Percentiles rank a stretch among this genome's conserved stretches.
These are phyloP conservation scores for Podospora pseudopauciseta DNA, from an alignment of 495 filamentous ascomycete genomes.

Conservation along the genomic window DNA sequence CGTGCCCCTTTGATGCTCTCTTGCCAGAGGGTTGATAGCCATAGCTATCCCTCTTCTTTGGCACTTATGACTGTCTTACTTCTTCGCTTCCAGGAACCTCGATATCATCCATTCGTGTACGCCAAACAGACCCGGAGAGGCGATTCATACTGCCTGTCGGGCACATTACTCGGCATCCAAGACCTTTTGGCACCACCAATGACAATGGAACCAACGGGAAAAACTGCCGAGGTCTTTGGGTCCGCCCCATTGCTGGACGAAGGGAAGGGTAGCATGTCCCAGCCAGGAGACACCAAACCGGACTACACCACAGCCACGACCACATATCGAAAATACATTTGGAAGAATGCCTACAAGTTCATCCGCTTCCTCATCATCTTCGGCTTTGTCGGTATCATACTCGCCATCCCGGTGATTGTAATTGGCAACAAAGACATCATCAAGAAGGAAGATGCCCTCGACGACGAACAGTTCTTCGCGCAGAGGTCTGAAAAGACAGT, in stretches of 20 bases:
- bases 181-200: background rate
- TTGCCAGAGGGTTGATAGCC: too few relatives aligned
- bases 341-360: conserved; percentile 8
- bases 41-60: too few relatives aligned
- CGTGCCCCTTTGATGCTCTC: too few relatives aligned
- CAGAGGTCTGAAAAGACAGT: conserved; percentile 12
- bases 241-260: conserved; percentile 8
- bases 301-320: conserved; percentile 13
- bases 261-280: conserved; percentile 1
- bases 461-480: conserved; percentile 8
- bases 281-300: background rate
- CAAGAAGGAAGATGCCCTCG: conserved; percentile 5
- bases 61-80: too few relatives aligned
- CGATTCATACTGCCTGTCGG: too few relatives aligned
- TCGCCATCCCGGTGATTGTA: conserved; percentile 21
- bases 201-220: background rate
- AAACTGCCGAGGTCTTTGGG: conserved; percentile 4
- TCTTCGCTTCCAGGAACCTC: too few relatives aligned
- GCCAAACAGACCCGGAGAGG: too few relatives aligned
- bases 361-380: conserved; percentile 20
- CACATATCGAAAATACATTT: conserved; percentile 7
- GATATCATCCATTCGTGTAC: too few relatives aligned
- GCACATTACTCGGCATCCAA: too few relatives aligned
- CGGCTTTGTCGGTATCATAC: conserved; percentile 10
- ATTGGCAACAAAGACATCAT: conserved; percentile 11